Evolutionary conservation across 495 filamentous ascomycete genomes (phyloP), one percentile per base, ranked within the genome.

Genomic region (Bombardia bombarda): DNA sequence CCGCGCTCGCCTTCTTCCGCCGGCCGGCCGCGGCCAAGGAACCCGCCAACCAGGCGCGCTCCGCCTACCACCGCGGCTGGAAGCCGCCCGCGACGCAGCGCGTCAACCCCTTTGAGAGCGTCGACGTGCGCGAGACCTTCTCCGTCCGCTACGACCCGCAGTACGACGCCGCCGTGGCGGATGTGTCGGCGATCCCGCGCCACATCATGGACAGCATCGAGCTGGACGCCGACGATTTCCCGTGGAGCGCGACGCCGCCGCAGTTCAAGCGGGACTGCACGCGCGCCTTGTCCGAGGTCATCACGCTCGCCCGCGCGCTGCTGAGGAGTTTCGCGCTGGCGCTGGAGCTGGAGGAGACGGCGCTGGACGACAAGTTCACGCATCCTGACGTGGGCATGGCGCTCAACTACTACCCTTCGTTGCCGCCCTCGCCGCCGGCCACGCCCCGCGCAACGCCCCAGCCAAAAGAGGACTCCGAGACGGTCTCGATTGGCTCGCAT

Each of bases 401-500:
- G 21, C 13, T 63, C 18, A 63, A 63, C 22, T 61, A 56, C 18
- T 63, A 63, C 35, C 58, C 58, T 1, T 49, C 53, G 3, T 36
- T 53, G 14, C 31, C 38, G 12, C 3, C 12, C 1, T 19, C 36
- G 9, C 5, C 23, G 0, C 12, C 16, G 5, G 2, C 8, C 34
- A 36, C 17, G 6, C n/a, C 32, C 7, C 26, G 26, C 7, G 13
- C 26, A 30, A 7, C 26, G 26, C 7, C 7, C 26, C 26, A 30
- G 19, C 7, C 1, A 13, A 38, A n/a, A n/a, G 12, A 9, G 21
- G 13, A 22, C 33, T 18, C 32, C 25, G 14, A 50, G 38, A 26
- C 16, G 48, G 56, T 64, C 3, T 60, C 58, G 7, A 62, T 79
- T n/a, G 77, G 77, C 35, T 74, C 69, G 5, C 78, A 82, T 38